phyloP scores from a whole-genome alignment of 768 basidiomycete species.

The Lactifluus subvellereus region DNA sequence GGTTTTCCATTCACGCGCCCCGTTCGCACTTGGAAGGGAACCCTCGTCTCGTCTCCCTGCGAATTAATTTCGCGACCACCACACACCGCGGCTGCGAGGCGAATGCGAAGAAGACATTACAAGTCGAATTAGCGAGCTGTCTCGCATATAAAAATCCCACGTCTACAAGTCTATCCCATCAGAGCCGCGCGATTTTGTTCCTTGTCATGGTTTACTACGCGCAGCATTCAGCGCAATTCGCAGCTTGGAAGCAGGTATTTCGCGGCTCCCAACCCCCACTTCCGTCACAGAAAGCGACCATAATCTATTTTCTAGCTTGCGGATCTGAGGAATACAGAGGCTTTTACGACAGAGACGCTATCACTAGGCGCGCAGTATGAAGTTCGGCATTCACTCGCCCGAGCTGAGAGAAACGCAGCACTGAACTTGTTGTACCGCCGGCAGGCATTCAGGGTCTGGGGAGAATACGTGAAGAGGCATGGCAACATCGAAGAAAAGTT shows the following conservation, averaged over 20 bases:
- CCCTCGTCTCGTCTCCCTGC: no score
- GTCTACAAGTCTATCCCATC: no score
- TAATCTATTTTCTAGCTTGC: neutral
- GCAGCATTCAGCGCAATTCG: neutral
- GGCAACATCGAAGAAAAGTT: neutral
- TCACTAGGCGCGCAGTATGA: constrained; percentile 2
- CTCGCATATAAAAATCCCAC: no score
- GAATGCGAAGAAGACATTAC: no score
- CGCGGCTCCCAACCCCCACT: neutral
- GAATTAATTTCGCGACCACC: no score
- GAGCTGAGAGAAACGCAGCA: neutral
- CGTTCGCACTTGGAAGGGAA: no score
- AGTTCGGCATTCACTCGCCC: neutral
- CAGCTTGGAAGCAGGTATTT: constrained; percentile 8
- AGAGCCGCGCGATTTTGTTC: no score
- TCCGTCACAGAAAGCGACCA: neutral
- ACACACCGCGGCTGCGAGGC: no score
- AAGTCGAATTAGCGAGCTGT: no score
- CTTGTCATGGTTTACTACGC: neutral
- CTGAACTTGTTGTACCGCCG: neutral
- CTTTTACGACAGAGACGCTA: constrained; percentile 4
- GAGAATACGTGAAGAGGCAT: neutral
- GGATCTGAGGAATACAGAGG: neutral
- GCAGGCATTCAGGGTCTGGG: constrained; percentile 7
- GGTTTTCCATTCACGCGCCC: no score